A percentile compares a stretch with the other conserved stretches of the same genome.
phyloP scores from a whole-genome alignment of 495 filamentous ascomycete genomes.

The Saxophila tyrrhenica region DNA sequence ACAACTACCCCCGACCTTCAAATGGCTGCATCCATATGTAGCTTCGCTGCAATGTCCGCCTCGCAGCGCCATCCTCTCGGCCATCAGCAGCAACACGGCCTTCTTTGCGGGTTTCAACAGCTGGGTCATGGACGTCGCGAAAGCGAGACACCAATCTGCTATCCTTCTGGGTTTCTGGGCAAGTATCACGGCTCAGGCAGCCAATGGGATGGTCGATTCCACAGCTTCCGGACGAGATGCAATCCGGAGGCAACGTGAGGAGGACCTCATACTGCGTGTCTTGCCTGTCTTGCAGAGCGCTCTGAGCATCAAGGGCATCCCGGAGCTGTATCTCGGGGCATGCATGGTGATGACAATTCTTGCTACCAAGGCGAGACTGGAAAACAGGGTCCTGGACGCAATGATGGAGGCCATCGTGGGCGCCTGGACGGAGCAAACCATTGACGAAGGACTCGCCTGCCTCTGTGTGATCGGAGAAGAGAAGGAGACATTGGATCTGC shows the following conservation, averaged over 20 bases:
- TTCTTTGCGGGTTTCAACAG: conserved; percentile 63
- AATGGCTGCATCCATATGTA: conserved; percentile 76
- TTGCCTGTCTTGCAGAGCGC: conserved; percentile 66
- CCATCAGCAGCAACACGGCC: conserved; percentile 56
- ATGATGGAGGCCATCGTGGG: conserved; percentile 77
- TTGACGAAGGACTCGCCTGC: conserved; percentile 65
- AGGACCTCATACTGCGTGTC: conserved; percentile 63
- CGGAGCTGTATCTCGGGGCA: conserved; percentile 68
- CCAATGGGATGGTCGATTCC: conserved; percentile 66
- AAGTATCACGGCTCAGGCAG: conserved; percentile 65
- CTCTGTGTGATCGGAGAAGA: conserved; percentile 69
- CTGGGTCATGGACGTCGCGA: conserved; percentile 60
- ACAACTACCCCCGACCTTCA: conserved; percentile 59
- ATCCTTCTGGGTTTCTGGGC: conserved; percentile 80
- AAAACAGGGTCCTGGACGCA: conserved; percentile 59
- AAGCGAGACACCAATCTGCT: conserved; percentile 56
- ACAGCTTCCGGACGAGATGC: conserved; percentile 60
- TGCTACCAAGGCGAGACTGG: conserved; percentile 64
- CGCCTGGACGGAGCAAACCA: conserved; percentile 61
- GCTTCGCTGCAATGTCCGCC: conserved; percentile 61
- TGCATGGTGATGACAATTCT: conserved; percentile 85
- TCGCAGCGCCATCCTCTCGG: conserved; percentile 66
- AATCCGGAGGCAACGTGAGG: conserved; percentile 38
- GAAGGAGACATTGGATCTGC: conserved; percentile 42
- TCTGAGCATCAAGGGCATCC: conserved; percentile 56